Percentiles rank a stretch among this genome's conserved stretches.
Conservation (phyloP, 176 grass and related monocot species). For the Eleusine indica region DNA sequence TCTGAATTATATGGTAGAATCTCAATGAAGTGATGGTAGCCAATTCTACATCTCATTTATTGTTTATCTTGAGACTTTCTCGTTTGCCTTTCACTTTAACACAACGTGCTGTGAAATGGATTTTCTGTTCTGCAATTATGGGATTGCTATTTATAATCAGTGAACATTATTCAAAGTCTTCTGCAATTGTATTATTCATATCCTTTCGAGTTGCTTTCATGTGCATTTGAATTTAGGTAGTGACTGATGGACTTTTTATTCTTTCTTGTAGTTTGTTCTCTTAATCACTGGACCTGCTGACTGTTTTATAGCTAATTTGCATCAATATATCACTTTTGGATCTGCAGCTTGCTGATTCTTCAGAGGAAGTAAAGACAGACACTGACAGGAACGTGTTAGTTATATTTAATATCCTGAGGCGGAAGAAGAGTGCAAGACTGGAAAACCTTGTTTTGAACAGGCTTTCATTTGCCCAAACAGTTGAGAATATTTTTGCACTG, state of each 20-base stretch:
- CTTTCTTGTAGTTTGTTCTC: neutral
- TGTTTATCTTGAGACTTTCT: neutral
- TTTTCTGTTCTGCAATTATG: neutral
- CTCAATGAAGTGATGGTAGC: neutral
- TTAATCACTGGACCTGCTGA: neutral
- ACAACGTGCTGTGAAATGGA: neutral
- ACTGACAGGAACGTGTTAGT: slow-evolving; percentile 81
- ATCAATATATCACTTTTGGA: neutral
- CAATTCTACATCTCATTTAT: slow-evolving; percentile 12
- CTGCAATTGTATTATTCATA: neutral
- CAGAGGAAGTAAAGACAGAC: slow-evolving; percentile 65
- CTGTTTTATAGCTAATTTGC: neutral
- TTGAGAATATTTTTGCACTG: slow-evolving; percentile 90
- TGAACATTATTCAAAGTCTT: neutral
- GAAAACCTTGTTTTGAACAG: slow-evolving; percentile 90
- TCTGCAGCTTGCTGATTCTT: slow-evolving; percentile 76
- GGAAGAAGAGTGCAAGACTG: slow-evolving; percentile 58
- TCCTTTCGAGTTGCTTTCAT: slow-evolving; percentile 24
- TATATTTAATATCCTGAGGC: slow-evolving; percentile 80
- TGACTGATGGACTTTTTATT: neutral
- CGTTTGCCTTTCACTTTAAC: neutral
- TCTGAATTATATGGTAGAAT: slow-evolving; percentile 15
- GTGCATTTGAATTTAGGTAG: neutral
- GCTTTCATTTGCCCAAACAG: slow-evolving; percentile 88
- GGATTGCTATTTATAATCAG: slow-evolving; percentile 1